Conservation (phyloP, 1,284 basidiomycete genomes). For the Psilocybe mexicana region DNA sequence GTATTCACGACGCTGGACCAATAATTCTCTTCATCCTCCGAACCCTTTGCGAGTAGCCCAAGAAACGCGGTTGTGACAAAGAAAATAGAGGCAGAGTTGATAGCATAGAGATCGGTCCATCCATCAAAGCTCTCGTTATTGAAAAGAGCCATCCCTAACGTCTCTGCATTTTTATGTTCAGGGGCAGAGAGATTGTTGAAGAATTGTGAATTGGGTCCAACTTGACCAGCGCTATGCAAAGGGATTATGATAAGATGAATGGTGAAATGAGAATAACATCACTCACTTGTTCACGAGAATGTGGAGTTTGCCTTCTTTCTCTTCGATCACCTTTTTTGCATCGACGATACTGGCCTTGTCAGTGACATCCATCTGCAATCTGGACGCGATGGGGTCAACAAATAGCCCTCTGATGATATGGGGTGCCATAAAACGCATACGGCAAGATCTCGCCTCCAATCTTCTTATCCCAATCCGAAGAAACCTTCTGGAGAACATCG, state of each 20-base stretch:
- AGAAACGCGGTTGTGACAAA: conserved; percentile 77
- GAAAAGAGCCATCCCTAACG: conserved; percentile 66
- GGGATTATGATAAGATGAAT: background rate
- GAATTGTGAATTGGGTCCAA: conserved; percentile 62
- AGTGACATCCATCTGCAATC: conserved; percentile 70
- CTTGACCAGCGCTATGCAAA: conserved; percentile 63
- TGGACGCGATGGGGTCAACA: conserved; percentile 28
- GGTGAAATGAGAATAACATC: background rate
- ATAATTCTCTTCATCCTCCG: conserved; percentile 54
- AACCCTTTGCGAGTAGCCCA: conserved; percentile 71
- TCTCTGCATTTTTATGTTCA: conserved; percentile 59
- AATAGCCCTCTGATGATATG: background rate
- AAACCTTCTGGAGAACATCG: conserved; percentile 60
- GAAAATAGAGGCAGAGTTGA: conserved; percentile 73
- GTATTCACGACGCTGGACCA: conserved; percentile 73
- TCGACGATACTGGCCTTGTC: conserved; percentile 64
- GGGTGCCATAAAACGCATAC: conserved; percentile 39
- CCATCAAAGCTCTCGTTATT: conserved; percentile 61
- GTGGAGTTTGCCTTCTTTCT: conserved; percentile 70
- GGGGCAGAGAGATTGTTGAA: conserved; percentile 55
- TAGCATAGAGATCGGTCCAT: conserved; percentile 60
- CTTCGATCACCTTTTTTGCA: conserved; percentile 53
- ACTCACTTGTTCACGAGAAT: conserved; percentile 80
- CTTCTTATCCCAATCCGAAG: conserved; percentile 45
- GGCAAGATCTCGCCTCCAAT: conserved; percentile 54